Evolutionary conservation across 768 basidiomycete species (phyloP).

Genomic region (Russula ochroleuca): DNA sequence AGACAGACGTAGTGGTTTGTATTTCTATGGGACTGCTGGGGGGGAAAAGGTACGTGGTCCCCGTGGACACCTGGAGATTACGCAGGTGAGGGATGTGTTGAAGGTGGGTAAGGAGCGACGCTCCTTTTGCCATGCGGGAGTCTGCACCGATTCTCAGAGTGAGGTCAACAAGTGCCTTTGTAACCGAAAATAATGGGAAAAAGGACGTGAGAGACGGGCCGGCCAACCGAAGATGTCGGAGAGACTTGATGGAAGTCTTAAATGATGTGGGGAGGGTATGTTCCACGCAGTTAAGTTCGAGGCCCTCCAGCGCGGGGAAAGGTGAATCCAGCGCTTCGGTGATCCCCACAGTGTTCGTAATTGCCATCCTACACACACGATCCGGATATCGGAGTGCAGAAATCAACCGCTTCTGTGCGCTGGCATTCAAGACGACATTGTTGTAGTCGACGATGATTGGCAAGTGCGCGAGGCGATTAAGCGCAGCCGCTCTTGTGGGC

Average conservation of each 20-base stretch:
- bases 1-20: too few species aligned
- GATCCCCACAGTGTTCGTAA: neutral
- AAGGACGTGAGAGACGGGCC: neutral
- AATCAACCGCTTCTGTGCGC: neutral
- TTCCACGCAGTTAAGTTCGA: neutral
- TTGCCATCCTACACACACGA: neutral
- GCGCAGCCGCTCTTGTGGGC: neutral
- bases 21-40: too few species aligned
- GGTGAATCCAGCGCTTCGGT: neutral
- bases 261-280: too few species aligned
- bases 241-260: too few species aligned
- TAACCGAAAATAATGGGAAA: neutral
- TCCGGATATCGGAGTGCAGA: neutral
- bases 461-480: neutral
- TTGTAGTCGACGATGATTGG: neutral
- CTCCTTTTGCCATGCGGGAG: too few species aligned
- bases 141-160: neutral
- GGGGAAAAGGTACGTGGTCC: too few species aligned
- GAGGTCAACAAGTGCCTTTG: neutral
- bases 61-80: neutral
- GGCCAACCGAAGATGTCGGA: neutral
- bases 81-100: neutral
- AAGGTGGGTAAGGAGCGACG: neutral
- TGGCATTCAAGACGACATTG: accelerated
- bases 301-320: neutral